Conservation (phyloP, 1,284 basidiomycete genomes). For the Puccinia polysora region DNA sequence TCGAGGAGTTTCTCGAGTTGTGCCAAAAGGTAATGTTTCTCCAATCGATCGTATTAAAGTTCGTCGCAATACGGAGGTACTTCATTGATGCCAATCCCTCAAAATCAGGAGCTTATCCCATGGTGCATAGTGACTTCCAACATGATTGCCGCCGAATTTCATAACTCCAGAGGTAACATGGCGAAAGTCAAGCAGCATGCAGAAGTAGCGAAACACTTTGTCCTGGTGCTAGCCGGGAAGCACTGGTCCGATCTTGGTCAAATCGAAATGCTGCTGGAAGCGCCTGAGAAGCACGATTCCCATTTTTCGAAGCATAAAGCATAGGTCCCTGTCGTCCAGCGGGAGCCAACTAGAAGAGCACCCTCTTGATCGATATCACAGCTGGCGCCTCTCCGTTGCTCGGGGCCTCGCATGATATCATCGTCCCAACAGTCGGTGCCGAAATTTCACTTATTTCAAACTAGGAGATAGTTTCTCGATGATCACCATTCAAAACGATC, state of each 20-base stretch:
- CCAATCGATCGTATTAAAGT: neutral
- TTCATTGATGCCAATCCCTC: neutral
- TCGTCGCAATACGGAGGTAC: no score
- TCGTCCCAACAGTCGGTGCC: no score
- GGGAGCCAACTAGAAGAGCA: no score
- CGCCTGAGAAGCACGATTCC: neutral
- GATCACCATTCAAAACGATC: no score
- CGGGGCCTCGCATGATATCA: no score
- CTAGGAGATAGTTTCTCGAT: no score
- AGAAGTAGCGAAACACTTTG: neutral
- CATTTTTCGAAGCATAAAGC: slow-evolving; percentile 12
- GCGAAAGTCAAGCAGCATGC: neutral
- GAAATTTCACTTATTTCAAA: no score
- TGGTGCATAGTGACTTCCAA: neutral
- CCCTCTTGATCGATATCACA: no score
- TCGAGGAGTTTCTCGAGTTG: slow-evolving; percentile 2
- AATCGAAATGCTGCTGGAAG: neutral
- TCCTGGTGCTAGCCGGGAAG: neutral
- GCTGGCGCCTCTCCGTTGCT: no score
- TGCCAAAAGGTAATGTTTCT: neutral
- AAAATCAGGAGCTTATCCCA: slow-evolving; percentile 24
- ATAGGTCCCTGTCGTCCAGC: no score
- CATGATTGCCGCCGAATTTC: slow-evolving; percentile 14
- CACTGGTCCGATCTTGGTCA: neutral
- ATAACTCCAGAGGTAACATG: neutral